phyloP scores from a whole-genome alignment of 2,329 filamentous ascomycete genomes.

The Ceratocystis variospora region DNA sequence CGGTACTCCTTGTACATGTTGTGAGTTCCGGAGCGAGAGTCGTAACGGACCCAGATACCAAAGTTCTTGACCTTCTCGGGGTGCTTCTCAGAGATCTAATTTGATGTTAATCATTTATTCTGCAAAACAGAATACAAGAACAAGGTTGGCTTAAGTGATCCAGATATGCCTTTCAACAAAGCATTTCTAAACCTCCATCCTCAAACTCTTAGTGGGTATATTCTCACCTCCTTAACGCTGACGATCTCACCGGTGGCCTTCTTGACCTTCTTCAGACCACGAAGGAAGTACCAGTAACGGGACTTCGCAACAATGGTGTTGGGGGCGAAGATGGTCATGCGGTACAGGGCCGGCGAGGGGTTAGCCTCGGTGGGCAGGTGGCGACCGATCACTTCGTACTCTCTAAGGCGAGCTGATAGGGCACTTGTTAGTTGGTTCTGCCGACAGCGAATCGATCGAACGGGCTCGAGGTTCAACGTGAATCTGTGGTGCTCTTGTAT shows the following conservation, averaged over 20 bases:
- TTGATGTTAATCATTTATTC: background rate
- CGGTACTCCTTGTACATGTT: conserved; percentile 99
- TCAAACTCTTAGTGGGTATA: background rate
- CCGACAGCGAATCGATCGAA: conserved; percentile 9
- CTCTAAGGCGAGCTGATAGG: conserved; percentile 82
- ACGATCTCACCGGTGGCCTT: conserved; percentile 99
- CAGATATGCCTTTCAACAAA: background rate
- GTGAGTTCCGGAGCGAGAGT: conserved; percentile 98
- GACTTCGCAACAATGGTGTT: conserved; percentile 98
- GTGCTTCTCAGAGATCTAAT: conserved; percentile 93
- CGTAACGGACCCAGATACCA: conserved; percentile 99
- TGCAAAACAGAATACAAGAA: background rate
- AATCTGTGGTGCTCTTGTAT: conserved; percentile 5
- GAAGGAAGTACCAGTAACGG: conserved; percentile 99
- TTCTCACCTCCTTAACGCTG: conserved; percentile 78
- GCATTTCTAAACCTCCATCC: background rate
- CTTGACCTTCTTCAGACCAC: conserved; percentile 99
- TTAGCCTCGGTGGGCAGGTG: conserved; percentile 96
- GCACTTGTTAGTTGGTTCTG: conserved; percentile 22
- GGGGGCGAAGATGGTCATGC: conserved; percentile 98
- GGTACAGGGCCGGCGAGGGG: conserved; percentile 96
- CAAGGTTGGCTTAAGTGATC: background rate
- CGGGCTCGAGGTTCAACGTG: conserved; percentile 5
- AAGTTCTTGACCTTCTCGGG: conserved; percentile 99
- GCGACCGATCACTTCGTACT: conserved; percentile 99